These are phyloP conservation scores for Pseudotsuga menziesii DNA, from an alignment of 75 land plant genomes.

Conservation along the genomic window DNA sequence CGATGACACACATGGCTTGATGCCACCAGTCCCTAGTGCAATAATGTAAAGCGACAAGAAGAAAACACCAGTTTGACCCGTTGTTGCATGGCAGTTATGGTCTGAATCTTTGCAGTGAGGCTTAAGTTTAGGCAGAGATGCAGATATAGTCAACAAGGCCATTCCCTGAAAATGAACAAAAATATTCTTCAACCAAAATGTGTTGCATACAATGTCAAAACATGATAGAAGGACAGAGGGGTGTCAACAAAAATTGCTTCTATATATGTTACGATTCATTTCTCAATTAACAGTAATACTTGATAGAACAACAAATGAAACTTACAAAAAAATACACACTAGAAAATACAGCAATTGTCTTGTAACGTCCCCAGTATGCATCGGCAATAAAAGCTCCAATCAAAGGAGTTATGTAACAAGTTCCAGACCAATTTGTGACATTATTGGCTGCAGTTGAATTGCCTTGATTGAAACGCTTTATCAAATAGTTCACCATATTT, in stretches of 20 bases:
- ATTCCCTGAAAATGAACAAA: slow-evolving; percentile 45
- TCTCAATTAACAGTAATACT: too few species aligned
- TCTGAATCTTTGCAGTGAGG: slow-evolving; percentile 43
- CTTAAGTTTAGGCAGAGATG: slow-evolving; percentile 48
- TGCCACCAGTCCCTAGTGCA: slow-evolving; percentile 77
- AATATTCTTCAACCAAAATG: background rate
- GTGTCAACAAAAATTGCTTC: too few species aligned
- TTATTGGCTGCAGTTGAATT: slow-evolving; percentile 79
- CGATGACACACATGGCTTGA: slow-evolving; percentile 55
- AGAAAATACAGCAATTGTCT: slow-evolving; percentile 78
- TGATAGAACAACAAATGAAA: background rate
- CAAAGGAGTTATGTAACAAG: slow-evolving; percentile 82
- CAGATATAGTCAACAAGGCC: slow-evolving; percentile 68
- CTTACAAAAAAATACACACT: slow-evolving; percentile 75
- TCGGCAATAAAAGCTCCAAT: slow-evolving; percentile 91
- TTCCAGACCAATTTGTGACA: slow-evolving; percentile 88
- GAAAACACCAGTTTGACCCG: slow-evolving; percentile 53
- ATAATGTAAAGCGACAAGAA: slow-evolving; percentile 72
- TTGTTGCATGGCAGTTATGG: slow-evolving; percentile 32
- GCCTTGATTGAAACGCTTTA: slow-evolving; percentile 53
- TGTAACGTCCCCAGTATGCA: slow-evolving; percentile 90
- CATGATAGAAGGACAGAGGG: too few species aligned
- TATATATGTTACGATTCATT: too few species aligned
- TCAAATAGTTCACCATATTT: slow-evolving; percentile 67
- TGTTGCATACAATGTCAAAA: too few species aligned